Conservation (phyloP, 768 basidiomycete genomes). For the Neoboletus subvelutipes region DNA sequence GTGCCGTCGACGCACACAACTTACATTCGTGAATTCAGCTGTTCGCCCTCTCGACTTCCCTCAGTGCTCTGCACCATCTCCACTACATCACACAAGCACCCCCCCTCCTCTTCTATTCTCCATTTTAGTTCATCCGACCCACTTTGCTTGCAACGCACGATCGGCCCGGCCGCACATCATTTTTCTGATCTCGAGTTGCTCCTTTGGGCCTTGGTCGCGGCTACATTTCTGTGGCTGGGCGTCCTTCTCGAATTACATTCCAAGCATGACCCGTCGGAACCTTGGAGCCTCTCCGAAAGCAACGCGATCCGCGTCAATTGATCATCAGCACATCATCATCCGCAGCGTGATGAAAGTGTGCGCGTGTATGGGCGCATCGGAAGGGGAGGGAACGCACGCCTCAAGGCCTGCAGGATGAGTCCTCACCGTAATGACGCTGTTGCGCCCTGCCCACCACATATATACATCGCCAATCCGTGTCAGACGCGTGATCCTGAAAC, state of each 20-base stretch:
- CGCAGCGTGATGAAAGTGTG: constrained; percentile 1
- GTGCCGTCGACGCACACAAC: not conserved
- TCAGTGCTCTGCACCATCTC: not conserved
- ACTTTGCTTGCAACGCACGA: not conserved
- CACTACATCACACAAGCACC: not conserved
- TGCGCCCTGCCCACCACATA: constrained; percentile 16
- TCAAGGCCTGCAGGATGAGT: constrained; percentile 7
- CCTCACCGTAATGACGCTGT: constrained; percentile 5
- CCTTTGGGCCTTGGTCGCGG: not conserved
- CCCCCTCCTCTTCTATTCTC: not conserved
- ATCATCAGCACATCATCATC: not conserved
- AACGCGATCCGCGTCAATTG: not conserved
- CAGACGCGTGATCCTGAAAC: constrained; percentile 17
- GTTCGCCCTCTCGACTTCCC: not conserved
- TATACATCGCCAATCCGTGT: constrained; percentile 2
- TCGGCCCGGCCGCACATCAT: not conserved
- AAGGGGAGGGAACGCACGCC: not conserved
- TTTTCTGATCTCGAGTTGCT: constrained; percentile 2
- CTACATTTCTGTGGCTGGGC: constrained; percentile 21
- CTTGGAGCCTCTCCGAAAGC: not conserved
- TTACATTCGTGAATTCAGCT: not conserved
- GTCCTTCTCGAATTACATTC: constrained; percentile 1
- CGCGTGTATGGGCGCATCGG: constrained; percentile 2
- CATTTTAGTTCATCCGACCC: not conserved
- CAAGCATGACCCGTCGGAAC: constrained; percentile 1